These are phyloP conservation scores for Candida sp. DNA, from an alignment of 1,139 yeast species.

Conservation along the genomic window DNA sequence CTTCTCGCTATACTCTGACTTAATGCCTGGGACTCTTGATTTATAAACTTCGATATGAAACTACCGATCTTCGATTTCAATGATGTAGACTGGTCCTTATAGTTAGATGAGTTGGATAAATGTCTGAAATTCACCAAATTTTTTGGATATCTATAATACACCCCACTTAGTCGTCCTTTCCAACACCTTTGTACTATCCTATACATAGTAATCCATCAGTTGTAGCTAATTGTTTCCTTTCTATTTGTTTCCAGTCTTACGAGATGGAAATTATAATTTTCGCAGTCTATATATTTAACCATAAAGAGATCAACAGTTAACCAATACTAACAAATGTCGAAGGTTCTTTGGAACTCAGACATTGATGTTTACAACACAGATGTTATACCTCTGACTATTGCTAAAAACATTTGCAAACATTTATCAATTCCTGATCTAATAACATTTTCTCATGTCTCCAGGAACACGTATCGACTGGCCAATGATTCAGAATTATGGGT, in stretches of 20 bases:
- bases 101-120: not conserved
- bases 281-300: too few relatives aligned
- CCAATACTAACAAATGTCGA: slow-evolving; percentile 27
- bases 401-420: slow-evolving; percentile 31
- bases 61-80: not conserved
- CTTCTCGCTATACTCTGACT: not conserved
- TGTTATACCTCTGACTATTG: slow-evolving; percentile 41
- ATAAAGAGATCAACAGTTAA: too few relatives aligned
- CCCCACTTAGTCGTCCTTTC: not conserved
- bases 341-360: slow-evolving; percentile 47
- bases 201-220: not conserved
- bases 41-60: slow-evolving; percentile 1
- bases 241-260: too few relatives aligned
- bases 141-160: not conserved
- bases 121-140: not conserved
- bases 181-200: not conserved
- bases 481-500: slow-evolving; percentile 50
- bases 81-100: not conserved
- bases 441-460: slow-evolving; percentile 33
- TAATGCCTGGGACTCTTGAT: slow-evolving; percentile 1
- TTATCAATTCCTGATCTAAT: slow-evolving; percentile 35
- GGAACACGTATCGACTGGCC: slow-evolving; percentile 34
- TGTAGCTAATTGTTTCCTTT: too few relatives aligned
- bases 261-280: too few relatives aligned
- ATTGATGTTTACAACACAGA: slow-evolving; percentile 43